These are phyloP conservation scores for Candida smagusa DNA, from an alignment of 1,139 yeast species.

Conservation along the genomic window DNA sequence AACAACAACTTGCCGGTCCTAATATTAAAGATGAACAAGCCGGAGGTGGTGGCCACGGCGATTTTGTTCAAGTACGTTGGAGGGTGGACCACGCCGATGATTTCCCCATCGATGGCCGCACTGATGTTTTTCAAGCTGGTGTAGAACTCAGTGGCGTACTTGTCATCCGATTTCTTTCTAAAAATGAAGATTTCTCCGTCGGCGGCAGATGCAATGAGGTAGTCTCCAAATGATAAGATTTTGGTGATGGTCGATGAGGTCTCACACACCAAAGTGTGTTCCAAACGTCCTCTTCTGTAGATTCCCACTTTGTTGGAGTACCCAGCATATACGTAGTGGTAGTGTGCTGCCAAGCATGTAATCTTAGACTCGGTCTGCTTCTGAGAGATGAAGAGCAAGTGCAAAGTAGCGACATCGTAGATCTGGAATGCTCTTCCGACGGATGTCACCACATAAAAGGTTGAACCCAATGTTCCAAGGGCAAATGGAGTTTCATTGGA, in stretches of 20 bases:
- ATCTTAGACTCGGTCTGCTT: conserved; percentile 70
- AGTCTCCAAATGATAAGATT: conserved; percentile 74
- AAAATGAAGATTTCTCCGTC: conserved; percentile 59
- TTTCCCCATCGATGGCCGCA: conserved; percentile 59
- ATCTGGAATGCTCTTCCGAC: conserved; percentile 91
- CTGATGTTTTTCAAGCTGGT: conserved; percentile 55
- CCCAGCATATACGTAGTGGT: conserved; percentile 80
- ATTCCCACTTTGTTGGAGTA: conserved; percentile 71
- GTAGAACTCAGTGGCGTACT: conserved; percentile 62
- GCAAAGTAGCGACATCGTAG: conserved; percentile 87
- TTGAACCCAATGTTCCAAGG: conserved; percentile 81
- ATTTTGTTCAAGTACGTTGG: conserved; percentile 92
- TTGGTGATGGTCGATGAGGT: conserved; percentile 39
- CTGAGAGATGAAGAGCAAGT: conserved; percentile 81
- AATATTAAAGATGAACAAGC: conserved; percentile 64
- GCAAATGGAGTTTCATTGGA: conserved; percentile 82
- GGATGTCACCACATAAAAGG: conserved; percentile 83
- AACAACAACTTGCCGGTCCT: conserved; percentile 73
- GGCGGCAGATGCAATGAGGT: conserved; percentile 56
- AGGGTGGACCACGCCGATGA: conserved; percentile 73
- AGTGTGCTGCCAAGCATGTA: conserved; percentile 72
- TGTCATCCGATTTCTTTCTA: conserved; percentile 50
- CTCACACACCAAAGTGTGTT: conserved; percentile 47
- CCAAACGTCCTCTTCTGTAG: conserved; percentile 78
- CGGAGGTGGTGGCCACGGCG: conserved; percentile 68